phyloP scores from a whole-genome alignment of 176 grass and related monocot species.

The Oryza glaberrima region DNA sequence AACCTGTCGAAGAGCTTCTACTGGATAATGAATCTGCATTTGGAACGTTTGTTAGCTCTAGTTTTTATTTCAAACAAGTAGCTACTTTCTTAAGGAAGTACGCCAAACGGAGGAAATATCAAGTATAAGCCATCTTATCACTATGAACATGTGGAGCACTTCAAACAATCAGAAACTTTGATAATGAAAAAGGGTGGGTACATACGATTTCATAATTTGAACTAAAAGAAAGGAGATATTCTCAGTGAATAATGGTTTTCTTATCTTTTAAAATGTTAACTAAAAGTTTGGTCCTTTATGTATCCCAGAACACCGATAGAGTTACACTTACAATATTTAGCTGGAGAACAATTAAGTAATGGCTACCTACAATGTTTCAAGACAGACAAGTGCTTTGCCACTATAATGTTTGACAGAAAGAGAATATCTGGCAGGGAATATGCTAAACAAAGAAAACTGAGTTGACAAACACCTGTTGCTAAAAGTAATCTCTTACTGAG shows the following conservation, averaged over 20 bases:
- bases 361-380: background rate
- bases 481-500: constrained; percentile 31
- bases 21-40: constrained; percentile 83
- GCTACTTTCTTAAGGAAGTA: constrained; percentile 21
- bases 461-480: constrained; percentile 8
- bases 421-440: background rate
- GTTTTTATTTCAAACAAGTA: background rate
- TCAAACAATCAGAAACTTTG: constrained; percentile 26
- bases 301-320: constrained; percentile 1
- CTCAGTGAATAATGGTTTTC: background rate
- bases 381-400: background rate
- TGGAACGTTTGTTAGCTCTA: too few relatives aligned
- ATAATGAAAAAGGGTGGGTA: background rate
- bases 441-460: constrained; percentile 13
- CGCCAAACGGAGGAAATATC: constrained; percentile 17
- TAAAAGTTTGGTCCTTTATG: background rate
- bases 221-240: background rate
- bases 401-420: background rate
- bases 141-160: background rate
- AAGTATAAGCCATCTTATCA: constrained; percentile 24
- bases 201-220: background rate
- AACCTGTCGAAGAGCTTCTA: constrained; percentile 73
- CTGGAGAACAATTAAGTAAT: background rate
- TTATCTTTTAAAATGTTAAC: constrained; percentile 13
- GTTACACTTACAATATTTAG: background rate